Evolutionary conservation across 805 yeast genomes (phyloP).

Genomic region (Saturnispora quitensis): DNA sequence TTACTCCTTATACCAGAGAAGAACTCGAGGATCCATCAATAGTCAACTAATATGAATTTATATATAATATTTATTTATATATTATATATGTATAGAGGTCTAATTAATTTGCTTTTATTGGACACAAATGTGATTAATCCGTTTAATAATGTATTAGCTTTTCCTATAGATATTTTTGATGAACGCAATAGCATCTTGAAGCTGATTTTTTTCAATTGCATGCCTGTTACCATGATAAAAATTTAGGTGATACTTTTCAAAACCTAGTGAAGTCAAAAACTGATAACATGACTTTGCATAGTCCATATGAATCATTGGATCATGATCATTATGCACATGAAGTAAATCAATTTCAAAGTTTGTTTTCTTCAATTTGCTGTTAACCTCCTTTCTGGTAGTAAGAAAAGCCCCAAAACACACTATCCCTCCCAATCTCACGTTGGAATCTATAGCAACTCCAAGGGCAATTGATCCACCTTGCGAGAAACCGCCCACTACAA

Average conservation of each 20-base stretch:
- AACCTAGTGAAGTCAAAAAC: slow-evolving; percentile 38
- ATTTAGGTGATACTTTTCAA: slow-evolving; percentile 38
- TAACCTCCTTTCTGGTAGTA: slow-evolving; percentile 29
- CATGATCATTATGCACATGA: slow-evolving; percentile 80
- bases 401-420: slow-evolving; percentile 71
- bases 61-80: background rate
- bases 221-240: slow-evolving; percentile 60
- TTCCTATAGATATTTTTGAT: slow-evolving; percentile 17
- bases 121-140: background rate
- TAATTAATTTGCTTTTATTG: background rate
- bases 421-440: slow-evolving; percentile 67
- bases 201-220: slow-evolving; percentile 56
- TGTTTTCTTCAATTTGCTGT: slow-evolving; percentile 19
- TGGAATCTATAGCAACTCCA: slow-evolving; percentile 45
- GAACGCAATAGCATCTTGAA: slow-evolving; percentile 43
- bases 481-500: slow-evolving; percentile 90
- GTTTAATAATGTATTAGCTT: background rate
- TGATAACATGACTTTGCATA: slow-evolving; percentile 34
- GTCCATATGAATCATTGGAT: slow-evolving; percentile 47
- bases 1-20: slow-evolving; percentile 32
- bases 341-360: slow-evolving; percentile 68
- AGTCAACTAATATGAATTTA: slow-evolving; percentile 10
- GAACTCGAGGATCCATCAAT: slow-evolving; percentile 26
- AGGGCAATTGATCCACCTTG: slow-evolving; percentile 85
- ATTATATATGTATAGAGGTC: background rate